Conservation (phyloP, 805 yeast genomes). For the Wickerhamiella cacticola region DNA sequence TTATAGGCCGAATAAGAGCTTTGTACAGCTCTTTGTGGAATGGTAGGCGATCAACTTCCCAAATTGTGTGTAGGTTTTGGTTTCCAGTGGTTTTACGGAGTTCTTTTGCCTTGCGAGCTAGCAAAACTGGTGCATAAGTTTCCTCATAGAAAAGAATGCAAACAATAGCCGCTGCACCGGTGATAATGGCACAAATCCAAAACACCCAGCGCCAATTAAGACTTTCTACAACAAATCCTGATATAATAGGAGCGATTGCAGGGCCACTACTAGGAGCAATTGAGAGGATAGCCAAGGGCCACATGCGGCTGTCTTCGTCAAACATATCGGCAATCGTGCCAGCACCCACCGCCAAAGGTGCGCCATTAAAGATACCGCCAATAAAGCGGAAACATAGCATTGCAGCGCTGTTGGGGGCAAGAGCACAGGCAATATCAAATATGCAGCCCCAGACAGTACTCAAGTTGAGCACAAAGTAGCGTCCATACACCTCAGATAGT, state of each 20-base stretch:
- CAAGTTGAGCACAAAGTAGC: constrained; percentile 42
- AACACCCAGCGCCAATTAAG: constrained; percentile 54
- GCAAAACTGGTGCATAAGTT: constrained; percentile 46
- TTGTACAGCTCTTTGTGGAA: constrained; percentile 24
- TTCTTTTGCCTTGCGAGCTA: constrained; percentile 36
- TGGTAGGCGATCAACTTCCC: constrained; percentile 32
- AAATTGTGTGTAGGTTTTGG: constrained; percentile 43
- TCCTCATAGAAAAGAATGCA: constrained; percentile 41
- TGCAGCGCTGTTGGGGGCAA: constrained; percentile 43
- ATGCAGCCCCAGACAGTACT: constrained; percentile 37
- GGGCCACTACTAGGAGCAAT: constrained; percentile 55
- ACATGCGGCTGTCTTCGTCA: constrained; percentile 39
- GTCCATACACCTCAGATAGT: constrained; percentile 53
- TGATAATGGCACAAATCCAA: constrained; percentile 44
- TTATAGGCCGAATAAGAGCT: constrained; percentile 47
- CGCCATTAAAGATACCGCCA: constrained; percentile 57
- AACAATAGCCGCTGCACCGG: constrained; percentile 36
- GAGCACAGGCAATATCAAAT: constrained; percentile 44
- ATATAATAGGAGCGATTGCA: constrained; percentile 35
- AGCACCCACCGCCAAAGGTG: constrained; percentile 58
- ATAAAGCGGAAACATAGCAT: constrained; percentile 48
- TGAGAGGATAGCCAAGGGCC: constrained; percentile 45
- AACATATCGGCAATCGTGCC: constrained; percentile 56
- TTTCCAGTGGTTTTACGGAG: constrained; percentile 47
- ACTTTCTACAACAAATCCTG: constrained; percentile 45